Evolutionary conservation across 2,329 filamentous ascomycete genomes (phyloP), one percentile per base, ranked within the genome.

Genomic region (Lasiodiplodia sp.): DNA sequence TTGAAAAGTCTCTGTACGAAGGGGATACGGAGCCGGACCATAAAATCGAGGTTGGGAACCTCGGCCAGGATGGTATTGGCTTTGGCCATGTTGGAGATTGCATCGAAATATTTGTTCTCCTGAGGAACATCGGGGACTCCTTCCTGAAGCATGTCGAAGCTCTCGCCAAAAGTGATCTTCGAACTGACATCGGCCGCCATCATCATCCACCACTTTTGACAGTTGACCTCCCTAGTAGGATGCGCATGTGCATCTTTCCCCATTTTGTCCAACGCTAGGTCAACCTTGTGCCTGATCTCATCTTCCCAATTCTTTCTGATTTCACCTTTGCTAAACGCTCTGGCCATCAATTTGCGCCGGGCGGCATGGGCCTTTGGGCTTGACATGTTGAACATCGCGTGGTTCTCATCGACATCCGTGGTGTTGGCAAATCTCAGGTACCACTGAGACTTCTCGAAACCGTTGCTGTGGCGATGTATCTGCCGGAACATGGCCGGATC

Each of bases 121-220:
- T 76, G 69, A 5, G 28, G 28, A 28, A 28, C 28, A 1, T 28
- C 5, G 28, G 28, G 28, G 5, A 28, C 28, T 28, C 28, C 28
- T 4, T 28, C 70, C 51, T 80, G 75, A 8, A 83, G 70, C 73
- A 80, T 80, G 11, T 75, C 70, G 67, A 82, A 81, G 3, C 72
- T 75, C 49, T 81, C 77, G 18, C 81, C 81, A 70, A 82, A 82
- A 53, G 76, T 75, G 3, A 83, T 69, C 55, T 79, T 73, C 1
- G 75, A 75, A 34, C 76, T 78, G 12, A 82, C 75, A 71, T 83
- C 81, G 0, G 76, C 76, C 6, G 80, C 77, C 74, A 82, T 77
- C 12, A 82, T 75, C 11, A 78, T 80, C 73, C 74, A 78, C 79
- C 79, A 75, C 60, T 81, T 78, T 52, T 81, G 67, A 4, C 75